A percentile compares a stretch with the other conserved stretches of the same genome.
Conservation (phyloP, 805 yeast genomes). For the Ogataea nitratoaversa region DNA sequence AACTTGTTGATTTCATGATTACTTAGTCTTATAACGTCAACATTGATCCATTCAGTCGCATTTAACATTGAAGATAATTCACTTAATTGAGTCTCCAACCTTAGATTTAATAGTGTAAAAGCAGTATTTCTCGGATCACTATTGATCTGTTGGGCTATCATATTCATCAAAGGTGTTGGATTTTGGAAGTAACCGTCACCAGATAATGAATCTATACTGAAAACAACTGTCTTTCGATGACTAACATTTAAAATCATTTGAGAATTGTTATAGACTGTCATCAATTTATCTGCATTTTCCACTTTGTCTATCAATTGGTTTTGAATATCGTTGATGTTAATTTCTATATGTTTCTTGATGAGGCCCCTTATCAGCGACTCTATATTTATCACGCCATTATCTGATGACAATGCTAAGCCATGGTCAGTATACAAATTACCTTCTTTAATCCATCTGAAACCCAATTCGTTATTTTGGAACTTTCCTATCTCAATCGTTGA, state of each 20-base stretch:
- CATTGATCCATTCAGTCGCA: conserved; percentile 68
- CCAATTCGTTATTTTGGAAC: conserved; percentile 41
- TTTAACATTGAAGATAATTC: conserved; percentile 53
- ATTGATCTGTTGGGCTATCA: conserved; percentile 31
- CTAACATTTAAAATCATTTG: conserved; percentile 27
- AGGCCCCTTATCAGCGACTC: conserved; percentile 35
- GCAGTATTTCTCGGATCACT: conserved; percentile 24
- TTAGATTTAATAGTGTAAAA: conserved; percentile 39
- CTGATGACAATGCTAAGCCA: conserved; percentile 28
- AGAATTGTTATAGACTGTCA: conserved; percentile 23
- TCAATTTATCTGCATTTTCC: conserved; percentile 26
- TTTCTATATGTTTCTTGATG: conserved; percentile 37
- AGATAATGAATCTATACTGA: conserved; percentile 31
- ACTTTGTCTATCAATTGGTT: conserved; percentile 26
- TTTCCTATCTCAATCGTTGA: conserved; percentile 62
- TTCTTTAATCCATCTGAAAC: conserved; percentile 61
- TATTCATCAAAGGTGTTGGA: conserved; percentile 36
- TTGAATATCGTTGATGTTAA: conserved; percentile 31
- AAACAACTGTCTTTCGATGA: conserved; percentile 26
- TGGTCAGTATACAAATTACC: conserved; percentile 31
- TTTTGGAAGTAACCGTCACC: conserved; percentile 43
- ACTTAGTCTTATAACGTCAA: conserved; percentile 47
- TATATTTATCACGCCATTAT: conserved; percentile 32
- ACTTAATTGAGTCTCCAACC: conserved; percentile 43
- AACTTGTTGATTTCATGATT: conserved; percentile 44